These are phyloP conservation scores for Ophiobolus disseminans DNA, from an alignment of 2,329 filamentous ascomycete species.

Conservation along the genomic window DNA sequence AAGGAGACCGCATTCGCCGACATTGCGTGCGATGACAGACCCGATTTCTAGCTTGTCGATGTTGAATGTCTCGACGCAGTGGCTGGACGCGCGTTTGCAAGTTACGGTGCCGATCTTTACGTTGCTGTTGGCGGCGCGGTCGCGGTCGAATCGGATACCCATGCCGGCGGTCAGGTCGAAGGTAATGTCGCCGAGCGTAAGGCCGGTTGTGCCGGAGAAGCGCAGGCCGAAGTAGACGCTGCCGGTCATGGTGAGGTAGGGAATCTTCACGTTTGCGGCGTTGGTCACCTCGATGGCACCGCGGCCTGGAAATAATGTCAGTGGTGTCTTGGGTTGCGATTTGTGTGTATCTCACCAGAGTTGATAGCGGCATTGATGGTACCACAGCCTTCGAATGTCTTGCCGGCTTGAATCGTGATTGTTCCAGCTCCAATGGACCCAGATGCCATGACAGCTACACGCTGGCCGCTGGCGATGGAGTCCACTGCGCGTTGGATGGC, in stretches of 20 bases:
- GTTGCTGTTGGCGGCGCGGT: slow-evolving; percentile 60
- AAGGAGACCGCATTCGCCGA: slow-evolving; percentile 65
- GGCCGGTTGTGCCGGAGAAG: slow-evolving; percentile 60
- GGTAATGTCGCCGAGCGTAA: slow-evolving; percentile 60
- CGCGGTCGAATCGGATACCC: slow-evolving; percentile 66
- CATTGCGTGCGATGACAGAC: slow-evolving; percentile 60
- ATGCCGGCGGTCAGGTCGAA: slow-evolving; percentile 63
- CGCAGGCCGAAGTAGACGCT: slow-evolving; percentile 65
- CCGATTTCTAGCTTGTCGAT: slow-evolving; percentile 62
- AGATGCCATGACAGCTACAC: slow-evolving; percentile 61
- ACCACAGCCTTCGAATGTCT: slow-evolving; percentile 66
- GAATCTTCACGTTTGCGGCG: slow-evolving; percentile 60
- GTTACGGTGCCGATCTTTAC: slow-evolving; percentile 62
- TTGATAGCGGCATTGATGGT: slow-evolving; percentile 58
- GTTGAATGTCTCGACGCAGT: slow-evolving; percentile 67
- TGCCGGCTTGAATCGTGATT: slow-evolving; percentile 60
- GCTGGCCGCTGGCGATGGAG: slow-evolving; percentile 59
- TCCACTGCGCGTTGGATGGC: slow-evolving; percentile 64
- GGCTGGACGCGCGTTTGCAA: slow-evolving; percentile 62
- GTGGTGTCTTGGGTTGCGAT: no score
- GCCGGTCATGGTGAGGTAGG: slow-evolving; percentile 65
- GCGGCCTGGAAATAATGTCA: no score
- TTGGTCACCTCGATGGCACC: slow-evolving; percentile 63
- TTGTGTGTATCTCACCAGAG: no score
- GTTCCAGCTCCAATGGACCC: slow-evolving; percentile 63